Percentiles rank a stretch among this genome's conserved stretches.
These are phyloP conservation scores for Clarireedia monteithiana DNA, from an alignment of 2,329 filamentous ascomycete species.

Conservation along the genomic window DNA sequence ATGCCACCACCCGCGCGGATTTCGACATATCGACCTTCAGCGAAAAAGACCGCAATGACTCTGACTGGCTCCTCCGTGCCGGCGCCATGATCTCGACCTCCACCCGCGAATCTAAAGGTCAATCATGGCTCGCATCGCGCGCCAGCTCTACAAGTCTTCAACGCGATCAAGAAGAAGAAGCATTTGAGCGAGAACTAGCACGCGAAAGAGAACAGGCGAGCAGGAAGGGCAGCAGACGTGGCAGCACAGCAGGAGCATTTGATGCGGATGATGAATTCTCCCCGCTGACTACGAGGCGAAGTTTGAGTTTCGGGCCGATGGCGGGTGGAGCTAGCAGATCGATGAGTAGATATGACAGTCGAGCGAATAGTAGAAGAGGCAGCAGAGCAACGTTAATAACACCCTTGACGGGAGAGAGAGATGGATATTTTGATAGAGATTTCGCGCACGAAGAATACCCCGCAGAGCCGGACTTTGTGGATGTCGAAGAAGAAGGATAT, in stretches of 20 bases:
- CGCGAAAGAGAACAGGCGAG: slow-evolving; percentile 43
- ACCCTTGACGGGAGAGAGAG: slow-evolving; percentile 37
- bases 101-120: slow-evolving; percentile 59
- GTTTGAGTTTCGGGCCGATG: slow-evolving; percentile 30
- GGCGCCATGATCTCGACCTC: slow-evolving; percentile 55
- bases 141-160: slow-evolving; percentile 56
- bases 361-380: slow-evolving; percentile 28
- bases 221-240: slow-evolving; percentile 24
- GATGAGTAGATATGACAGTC: slow-evolving; percentile 40
- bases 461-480: slow-evolving; percentile 54
- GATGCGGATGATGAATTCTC: slow-evolving; percentile 33
- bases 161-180: slow-evolving; percentile 45
- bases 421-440: slow-evolving; percentile 36
- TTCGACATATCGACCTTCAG: slow-evolving; percentile 22
- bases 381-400: slow-evolving; percentile 27
- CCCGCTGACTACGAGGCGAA: slow-evolving; percentile 23
- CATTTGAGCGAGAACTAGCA: slow-evolving; percentile 43
- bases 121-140: slow-evolving; percentile 59
- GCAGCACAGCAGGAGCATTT: slow-evolving; percentile 19
- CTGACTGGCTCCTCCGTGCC: slow-evolving; percentile 58
- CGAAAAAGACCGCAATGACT: slow-evolving; percentile 38
- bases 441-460: slow-evolving; percentile 31
- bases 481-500: slow-evolving; percentile 51
- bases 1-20: slow-evolving; percentile 23
- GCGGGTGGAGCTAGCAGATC: slow-evolving; percentile 37